Conservation (phyloP, 148 eudicot genomes). For the Chenopodium formosanum region DNA sequence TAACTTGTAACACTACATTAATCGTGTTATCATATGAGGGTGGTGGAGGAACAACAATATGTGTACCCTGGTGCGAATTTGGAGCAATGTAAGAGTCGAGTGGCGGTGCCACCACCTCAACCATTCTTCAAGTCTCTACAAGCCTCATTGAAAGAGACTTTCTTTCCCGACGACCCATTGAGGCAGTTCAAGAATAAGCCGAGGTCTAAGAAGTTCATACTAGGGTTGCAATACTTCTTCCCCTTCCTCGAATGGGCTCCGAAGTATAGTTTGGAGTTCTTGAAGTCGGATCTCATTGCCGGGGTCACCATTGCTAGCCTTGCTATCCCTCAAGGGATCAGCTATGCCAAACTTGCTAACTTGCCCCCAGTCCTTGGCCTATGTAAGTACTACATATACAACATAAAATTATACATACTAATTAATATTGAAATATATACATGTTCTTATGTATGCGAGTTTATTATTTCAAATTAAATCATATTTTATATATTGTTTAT, state of each 20-base stretch:
- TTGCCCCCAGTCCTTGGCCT: conserved; percentile 93
- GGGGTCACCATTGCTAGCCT: conserved; percentile 95
- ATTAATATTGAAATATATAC: too few species aligned
- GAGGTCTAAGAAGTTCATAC: conserved; percentile 34
- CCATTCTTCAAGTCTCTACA: conserved; percentile 59
- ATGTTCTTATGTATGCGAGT: too few species aligned
- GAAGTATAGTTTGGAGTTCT: conserved; percentile 45
- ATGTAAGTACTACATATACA: conserved; percentile 43
- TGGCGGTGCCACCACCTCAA: conserved; percentile 66
- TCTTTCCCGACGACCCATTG: conserved; percentile 90
- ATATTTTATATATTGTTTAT: too few species aligned
- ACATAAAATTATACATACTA: too few species aligned
- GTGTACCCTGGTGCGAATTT: conserved; percentile 13
- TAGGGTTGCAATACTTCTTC: conserved; percentile 74
- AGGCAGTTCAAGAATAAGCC: conserved; percentile 76
- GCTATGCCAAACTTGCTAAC: conserved; percentile 91
- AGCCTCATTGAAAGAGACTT: conserved; percentile 61
- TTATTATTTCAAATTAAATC: too few species aligned
- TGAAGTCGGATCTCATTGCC: conserved; percentile 72
- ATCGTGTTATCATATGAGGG: conserved; percentile 36
- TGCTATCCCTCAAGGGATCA: conserved; percentile 95
- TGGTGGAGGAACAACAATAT: conserved; percentile 31
- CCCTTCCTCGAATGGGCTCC: conserved; percentile 89
- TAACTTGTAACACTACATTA: too few species aligned
- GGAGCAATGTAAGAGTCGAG: conserved; percentile 33